Evolutionary conservation across 2,329 filamentous ascomycete species (phyloP), one percentile per base, ranked within the genome.

Genomic region (Cryphonectria radicalis): DNA sequence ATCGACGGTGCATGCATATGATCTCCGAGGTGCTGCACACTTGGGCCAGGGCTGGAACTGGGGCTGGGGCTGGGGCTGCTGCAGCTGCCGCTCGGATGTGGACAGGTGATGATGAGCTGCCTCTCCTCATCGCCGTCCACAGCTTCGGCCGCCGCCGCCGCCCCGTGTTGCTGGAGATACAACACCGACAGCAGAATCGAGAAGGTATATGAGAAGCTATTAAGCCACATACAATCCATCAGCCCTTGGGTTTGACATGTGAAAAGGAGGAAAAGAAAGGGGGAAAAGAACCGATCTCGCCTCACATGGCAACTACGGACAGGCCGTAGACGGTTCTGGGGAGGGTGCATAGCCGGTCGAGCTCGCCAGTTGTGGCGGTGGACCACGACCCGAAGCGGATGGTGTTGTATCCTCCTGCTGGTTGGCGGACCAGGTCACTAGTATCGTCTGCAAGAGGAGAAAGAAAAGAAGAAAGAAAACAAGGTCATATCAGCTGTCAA

Each of bases 271-370:
- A 35, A 60, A 60, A 25, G 2, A 28, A 59, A 13, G 55, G 22
- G 32, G 25, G 32, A 32, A 13, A 32, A 35, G 10, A 59, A 1
- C 22, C 11, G 66, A 42, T n/a, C 3, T n/a, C 28, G 63, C 28
- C 74, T 73, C 72, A 76, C 75, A 75, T 72, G 57, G 75, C 70
- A 22, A 68, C 62, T 19, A 71, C 67, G 59, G 73, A 73, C 19
- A 76, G 43, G 22, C 71, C 70, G 43, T 74, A 74, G n/a, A 75
- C 70, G 55, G 71, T 70, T 40, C 70, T 60, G 7, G 75, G 70
- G 3, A 75, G 66, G 11, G 65, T 64, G 68, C 75, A 76, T 37
- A 69, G 64, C 50, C 43, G 37, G n/a, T 74, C 73, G 59, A 74
- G 67, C 62, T 74, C 73, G 55, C 71, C 72, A 28, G 43, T 67